Conservation (phyloP, 176 grass and related monocot genomes). For the Urochloa ruziziensis region DNA sequence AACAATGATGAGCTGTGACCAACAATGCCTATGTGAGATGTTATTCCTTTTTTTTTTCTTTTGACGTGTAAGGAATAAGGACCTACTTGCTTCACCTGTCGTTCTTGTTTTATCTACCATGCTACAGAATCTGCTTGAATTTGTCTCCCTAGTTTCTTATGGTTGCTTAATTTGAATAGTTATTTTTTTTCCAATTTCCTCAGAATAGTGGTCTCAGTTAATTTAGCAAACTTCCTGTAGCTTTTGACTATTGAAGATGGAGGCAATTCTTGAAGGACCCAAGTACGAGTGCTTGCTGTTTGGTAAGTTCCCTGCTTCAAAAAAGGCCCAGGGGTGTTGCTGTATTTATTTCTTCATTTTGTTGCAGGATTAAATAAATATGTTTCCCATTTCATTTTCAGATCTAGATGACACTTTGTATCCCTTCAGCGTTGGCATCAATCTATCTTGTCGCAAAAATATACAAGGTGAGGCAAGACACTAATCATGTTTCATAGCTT, state of each 20-base stretch:
- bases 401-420: constrained; percentile 85
- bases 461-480: constrained; percentile 50
- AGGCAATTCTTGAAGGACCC: constrained; percentile 25
- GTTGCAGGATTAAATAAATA: background rate
- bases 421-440: constrained; percentile 53
- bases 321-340: background rate
- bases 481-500: background rate
- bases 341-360: background rate
- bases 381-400: constrained; percentile 31
- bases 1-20: constrained; percentile 2
- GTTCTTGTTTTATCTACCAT: background rate
- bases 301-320: constrained; percentile 34
- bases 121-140: background rate
- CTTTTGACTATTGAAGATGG: constrained; percentile 35
- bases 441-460: constrained; percentile 72
- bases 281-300: constrained; percentile 79
- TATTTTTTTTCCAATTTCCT: constrained; percentile 1
- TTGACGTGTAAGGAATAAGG: background rate
- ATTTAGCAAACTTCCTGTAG: background rate
- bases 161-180: background rate
- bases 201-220: background rate
- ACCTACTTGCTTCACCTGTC: background rate
- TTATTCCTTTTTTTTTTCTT: background rate
- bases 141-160: background rate
- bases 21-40: background rate